Percentiles rank a stretch among this genome's conserved stretches.
Evolutionary conservation across 805 yeast genomes (phyloP).

Genomic region (Yarrowia porcina): DNA sequence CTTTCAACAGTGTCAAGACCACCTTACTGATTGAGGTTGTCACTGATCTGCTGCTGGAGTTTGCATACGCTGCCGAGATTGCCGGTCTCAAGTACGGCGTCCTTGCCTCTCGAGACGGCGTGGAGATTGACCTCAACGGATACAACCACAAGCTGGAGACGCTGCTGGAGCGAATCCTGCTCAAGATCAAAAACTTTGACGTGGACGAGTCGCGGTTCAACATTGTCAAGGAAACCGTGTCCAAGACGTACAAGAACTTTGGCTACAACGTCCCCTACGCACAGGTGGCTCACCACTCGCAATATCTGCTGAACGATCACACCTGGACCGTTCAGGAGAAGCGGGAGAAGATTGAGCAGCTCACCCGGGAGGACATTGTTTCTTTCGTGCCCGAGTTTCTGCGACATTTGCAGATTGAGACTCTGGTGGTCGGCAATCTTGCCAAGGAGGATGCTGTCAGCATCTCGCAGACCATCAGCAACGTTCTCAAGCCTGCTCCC

Average conservation of each 20-base stretch:
- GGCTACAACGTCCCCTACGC: constrained; percentile 73
- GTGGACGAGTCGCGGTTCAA: constrained; percentile 60
- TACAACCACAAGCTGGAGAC: constrained; percentile 76
- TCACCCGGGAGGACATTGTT: constrained; percentile 50
- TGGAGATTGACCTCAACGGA: constrained; percentile 67
- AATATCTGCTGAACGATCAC: constrained; percentile 66
- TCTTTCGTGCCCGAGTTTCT: constrained; percentile 52
- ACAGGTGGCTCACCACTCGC: constrained; percentile 64
- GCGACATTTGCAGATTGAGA: constrained; percentile 62
- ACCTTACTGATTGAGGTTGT: constrained; percentile 65
- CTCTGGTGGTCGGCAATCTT: constrained; percentile 75
- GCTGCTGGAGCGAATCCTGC: constrained; percentile 59
- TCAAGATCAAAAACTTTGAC: constrained; percentile 49
- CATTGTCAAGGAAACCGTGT: constrained; percentile 59
- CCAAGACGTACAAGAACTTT: constrained; percentile 63
- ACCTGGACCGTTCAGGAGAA: constrained; percentile 66
- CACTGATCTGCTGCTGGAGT: constrained; percentile 70
- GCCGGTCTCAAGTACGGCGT: constrained; percentile 69
- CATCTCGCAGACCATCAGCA: constrained; percentile 46
- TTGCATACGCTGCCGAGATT: constrained; percentile 77
- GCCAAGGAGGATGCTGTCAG: constrained; percentile 51
- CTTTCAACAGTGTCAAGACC: constrained; percentile 55
- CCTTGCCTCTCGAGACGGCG: constrained; percentile 62
- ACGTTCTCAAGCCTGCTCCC: constrained; percentile 42
- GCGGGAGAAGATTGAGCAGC: constrained; percentile 46